Base-by-base conservation (phyloP, 2,329 filamentous ascomycete genomes). In the Trichoderma afroharzianum region DNA sequence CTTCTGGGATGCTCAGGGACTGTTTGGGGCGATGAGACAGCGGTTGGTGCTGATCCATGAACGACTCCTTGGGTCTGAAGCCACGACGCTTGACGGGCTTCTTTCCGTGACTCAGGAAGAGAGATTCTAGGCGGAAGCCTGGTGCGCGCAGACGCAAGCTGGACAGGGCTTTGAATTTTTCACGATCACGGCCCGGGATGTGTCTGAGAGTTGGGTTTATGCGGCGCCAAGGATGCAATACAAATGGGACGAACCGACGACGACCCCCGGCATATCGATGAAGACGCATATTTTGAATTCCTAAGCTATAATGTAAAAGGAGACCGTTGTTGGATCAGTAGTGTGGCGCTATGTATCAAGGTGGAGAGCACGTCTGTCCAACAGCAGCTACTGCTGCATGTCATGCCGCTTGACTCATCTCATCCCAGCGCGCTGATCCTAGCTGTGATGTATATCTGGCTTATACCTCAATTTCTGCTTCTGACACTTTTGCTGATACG, bases 381-480 rank as follows among this genome's bases (percentile, higher is more conserved):
- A 33, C 28, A 61, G 67, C 67, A 50, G 28, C 66, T 68, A 36
- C 66, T 55, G 63, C 64, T 68, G 67, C 67, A 62, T 62, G 55
- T 69, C 57, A 69, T 61, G 55, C 36, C 57, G 67, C 26, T 69
- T 69, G 67, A 62, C 67, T 69, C 67, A 62, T 57, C 26, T 12
- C 50, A 28, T 43, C 15, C 39, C 39, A 43, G 39, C 39, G 55
- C 39, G 67, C 67, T 50, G 55, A 50, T 59, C 18, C 28, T 58
- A 9, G 21, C 12, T 58, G 57, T 21, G 15, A 14, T 33, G n/a
- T 32, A 14, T 33, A 12, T 32, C 32, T 33, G 47, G n/a, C 28
- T 21, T 33, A 33, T 32, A 18, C 21, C 36, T 24, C 6, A 47
- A 15, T 50, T 26, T 28, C n/a, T 50, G 15, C 15, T n/a, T 15